Evolutionary conservation across 371 early-diverging fungal species (phyloP).

Genomic region (Batkoa obscura): DNA sequence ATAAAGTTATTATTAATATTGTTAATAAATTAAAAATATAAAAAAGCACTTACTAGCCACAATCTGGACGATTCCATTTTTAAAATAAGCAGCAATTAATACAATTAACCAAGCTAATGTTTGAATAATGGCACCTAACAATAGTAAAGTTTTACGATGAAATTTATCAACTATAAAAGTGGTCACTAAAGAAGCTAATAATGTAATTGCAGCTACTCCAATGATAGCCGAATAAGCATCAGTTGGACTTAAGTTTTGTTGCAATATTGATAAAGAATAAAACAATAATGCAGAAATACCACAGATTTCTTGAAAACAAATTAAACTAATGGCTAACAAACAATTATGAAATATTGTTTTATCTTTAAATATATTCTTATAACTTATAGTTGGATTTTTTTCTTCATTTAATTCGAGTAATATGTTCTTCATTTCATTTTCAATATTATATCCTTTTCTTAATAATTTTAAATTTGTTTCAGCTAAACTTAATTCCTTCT

Average conservation of each 20-base stretch:
- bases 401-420: conserved; percentile 22
- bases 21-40: conserved; percentile 11
- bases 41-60: neutral
- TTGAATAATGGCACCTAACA: neutral
- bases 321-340: conserved; percentile 29
- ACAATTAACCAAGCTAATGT: neutral
- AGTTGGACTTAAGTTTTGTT: conserved; percentile 22
- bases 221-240: conserved; percentile 12
- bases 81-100: neutral
- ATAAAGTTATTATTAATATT: conserved; percentile 25
- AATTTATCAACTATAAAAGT: neutral
- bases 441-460: neutral
- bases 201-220: neutral
- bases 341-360: neutral
- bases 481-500: no score
- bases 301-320: conserved; percentile 44
- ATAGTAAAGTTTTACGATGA: neutral
- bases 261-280: conserved; percentile 32
- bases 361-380: conserved; percentile 16
- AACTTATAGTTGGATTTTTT: conserved; percentile 12
- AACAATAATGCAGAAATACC: conserved; percentile 35
- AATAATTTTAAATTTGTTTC: neutral
- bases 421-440: neutral
- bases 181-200: neutral
- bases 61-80: neutral